Evolutionary conservation across 164 flowering plant species (phyloP).

Genomic region (Aristolochia contorta): DNA sequence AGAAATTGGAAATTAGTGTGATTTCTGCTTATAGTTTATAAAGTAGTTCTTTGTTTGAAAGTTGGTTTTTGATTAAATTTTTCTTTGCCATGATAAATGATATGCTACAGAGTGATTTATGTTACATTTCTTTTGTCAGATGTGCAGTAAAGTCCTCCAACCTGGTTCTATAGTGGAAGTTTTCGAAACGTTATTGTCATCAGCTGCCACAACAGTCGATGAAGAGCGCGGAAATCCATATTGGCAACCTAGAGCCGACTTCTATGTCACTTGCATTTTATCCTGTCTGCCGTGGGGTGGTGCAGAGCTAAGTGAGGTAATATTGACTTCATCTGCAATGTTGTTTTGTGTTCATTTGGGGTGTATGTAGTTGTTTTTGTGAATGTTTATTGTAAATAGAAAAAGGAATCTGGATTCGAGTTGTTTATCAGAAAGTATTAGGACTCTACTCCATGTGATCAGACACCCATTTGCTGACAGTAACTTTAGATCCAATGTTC

Average conservation of each 20-base stretch:
- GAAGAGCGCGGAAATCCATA: conserved; percentile 97
- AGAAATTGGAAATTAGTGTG: too few species aligned
- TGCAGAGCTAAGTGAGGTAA: conserved; percentile 81
- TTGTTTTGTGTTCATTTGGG: too few species aligned
- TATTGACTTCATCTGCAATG: background rate
- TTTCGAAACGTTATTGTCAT: conserved; percentile 79
- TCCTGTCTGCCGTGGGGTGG: conserved; percentile 99
- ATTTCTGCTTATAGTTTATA: background rate
- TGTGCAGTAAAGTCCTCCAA: conserved; percentile 87
- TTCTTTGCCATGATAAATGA: too few species aligned
- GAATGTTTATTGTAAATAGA: too few species aligned
- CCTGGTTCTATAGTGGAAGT: conserved; percentile 66
- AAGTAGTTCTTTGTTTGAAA: too few species aligned
- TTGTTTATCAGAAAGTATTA: too few species aligned
- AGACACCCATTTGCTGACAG: too few species aligned
- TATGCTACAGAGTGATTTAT: background rate
- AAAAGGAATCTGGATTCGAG: too few species aligned
- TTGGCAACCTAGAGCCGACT: conserved; percentile 97
- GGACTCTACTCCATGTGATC: too few species aligned
- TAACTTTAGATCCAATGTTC: too few species aligned
- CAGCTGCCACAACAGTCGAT: conserved; percentile 92
- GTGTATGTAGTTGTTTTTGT: too few species aligned
- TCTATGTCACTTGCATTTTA: conserved; percentile 75
- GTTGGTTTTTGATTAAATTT: too few species aligned
- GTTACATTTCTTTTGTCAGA: conserved; percentile 27